Percentiles rank a stretch among this genome's conserved stretches.
phyloP scores from a whole-genome alignment of 805 yeast species.

The Priceomyces medius region DNA sequence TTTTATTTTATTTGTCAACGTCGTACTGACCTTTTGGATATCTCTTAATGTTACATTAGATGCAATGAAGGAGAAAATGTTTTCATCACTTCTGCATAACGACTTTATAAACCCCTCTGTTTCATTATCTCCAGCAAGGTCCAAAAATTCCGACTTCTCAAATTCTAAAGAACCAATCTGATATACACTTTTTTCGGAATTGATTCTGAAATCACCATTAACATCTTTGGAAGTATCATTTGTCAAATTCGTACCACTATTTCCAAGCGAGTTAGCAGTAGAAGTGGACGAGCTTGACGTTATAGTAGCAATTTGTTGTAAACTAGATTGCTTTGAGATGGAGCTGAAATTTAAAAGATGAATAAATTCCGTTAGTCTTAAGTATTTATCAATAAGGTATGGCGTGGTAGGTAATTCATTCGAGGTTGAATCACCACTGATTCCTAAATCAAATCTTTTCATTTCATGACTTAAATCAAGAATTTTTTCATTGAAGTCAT shows the following conservation, averaged over 20 bases:
- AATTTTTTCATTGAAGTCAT: slow-evolving; percentile 61
- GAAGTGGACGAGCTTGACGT: slow-evolving; percentile 11
- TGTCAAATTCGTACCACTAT: slow-evolving; percentile 4
- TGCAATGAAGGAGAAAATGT: slow-evolving; percentile 39
- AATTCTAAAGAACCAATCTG: slow-evolving; percentile 49
- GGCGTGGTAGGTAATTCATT: slow-evolving; percentile 69
- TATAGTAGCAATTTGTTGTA: slow-evolving; percentile 2
- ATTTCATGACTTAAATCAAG: slow-evolving; percentile 57
- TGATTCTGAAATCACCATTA: slow-evolving; percentile 21
- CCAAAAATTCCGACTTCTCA: slow-evolving; percentile 51
- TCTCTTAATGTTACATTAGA: slow-evolving; percentile 44
- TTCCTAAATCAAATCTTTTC: slow-evolving; percentile 56
- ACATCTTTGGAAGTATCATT: slow-evolving; percentile 3
- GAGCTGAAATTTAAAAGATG: slow-evolving; percentile 36
- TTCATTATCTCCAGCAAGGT: slow-evolving; percentile 41
- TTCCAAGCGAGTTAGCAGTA: slow-evolving; percentile 7
- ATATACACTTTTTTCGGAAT: slow-evolving; percentile 32
- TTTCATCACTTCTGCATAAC: slow-evolving; percentile 26
- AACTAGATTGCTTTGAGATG: slow-evolving; percentile 1
- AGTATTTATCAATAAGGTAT: slow-evolving; percentile 62
- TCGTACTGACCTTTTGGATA: slow-evolving; percentile 39
- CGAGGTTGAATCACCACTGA: slow-evolving; percentile 47
- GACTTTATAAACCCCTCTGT: slow-evolving; percentile 59
- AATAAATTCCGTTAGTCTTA: slow-evolving; percentile 58
- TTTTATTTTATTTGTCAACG: slow-evolving; percentile 28